phyloP scores from a whole-genome alignment of 768 basidiomycete genomes.

The Arthromyces matolae region DNA sequence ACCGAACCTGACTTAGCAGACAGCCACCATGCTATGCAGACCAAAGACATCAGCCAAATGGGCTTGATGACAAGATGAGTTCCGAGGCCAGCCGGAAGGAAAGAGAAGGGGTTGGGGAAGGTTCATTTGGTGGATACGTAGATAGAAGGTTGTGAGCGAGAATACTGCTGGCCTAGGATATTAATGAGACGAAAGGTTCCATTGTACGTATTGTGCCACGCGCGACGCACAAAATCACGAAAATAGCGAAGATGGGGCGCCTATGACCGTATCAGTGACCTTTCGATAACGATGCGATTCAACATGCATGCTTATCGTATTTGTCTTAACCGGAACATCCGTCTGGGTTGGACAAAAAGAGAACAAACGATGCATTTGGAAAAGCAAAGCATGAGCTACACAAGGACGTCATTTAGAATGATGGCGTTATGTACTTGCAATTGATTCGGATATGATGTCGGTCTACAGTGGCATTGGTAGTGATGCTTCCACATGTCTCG shows the following conservation, averaged over 20 bases:
- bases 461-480: neutral
- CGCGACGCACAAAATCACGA: constrained; percentile 5
- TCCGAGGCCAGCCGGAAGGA: neutral
- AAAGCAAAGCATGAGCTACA: constrained; percentile 10
- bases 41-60: too few relatives aligned
- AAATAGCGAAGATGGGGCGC: neutral
- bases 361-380: neutral
- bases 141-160: neutral
- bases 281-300: neutral
- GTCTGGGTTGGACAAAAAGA: too few relatives aligned
- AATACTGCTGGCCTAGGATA: neutral
- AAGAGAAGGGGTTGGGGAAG: neutral
- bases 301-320: too few relatives aligned
- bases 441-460: too few relatives aligned
- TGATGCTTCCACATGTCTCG: neutral
- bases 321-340: too few relatives aligned
- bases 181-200: constrained; percentile 8
- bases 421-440: too few relatives aligned
- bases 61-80: neutral
- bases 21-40: neutral
- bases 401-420: constrained; percentile 1
- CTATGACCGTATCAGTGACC: neutral
- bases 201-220: constrained; percentile 10
- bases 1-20: neutral
- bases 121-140: neutral